Evolutionary conservation across 1,139 yeast genomes (phyloP).

Genomic region (Candida sojae): DNA sequence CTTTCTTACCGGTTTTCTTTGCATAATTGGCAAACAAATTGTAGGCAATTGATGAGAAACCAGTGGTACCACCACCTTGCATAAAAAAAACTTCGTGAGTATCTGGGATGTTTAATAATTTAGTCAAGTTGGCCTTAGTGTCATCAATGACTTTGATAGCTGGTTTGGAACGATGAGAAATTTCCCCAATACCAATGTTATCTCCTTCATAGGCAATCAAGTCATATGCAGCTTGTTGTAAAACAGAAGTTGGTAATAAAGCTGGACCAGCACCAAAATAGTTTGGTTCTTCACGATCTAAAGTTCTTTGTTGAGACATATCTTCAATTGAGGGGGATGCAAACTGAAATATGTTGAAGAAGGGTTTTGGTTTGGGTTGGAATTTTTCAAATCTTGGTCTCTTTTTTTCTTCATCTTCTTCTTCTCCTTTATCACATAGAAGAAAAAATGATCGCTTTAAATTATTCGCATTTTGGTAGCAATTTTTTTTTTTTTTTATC

Average conservation of each 20-base stretch:
- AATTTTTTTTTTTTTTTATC: too few species aligned
- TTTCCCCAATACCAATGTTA: constrained; percentile 91
- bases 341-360: too few species aligned
- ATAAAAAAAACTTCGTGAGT: constrained; percentile 91
- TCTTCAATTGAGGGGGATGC: neutral
- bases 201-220: constrained; percentile 65
- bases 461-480: too few species aligned
- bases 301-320: constrained; percentile 16
- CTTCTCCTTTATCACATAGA: too few species aligned
- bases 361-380: too few species aligned
- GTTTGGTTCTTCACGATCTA: constrained; percentile 71
- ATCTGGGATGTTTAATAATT: constrained; percentile 76
- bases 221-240: constrained; percentile 86
- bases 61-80: constrained; percentile 98
- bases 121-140: constrained; percentile 65
- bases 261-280: constrained; percentile 99
- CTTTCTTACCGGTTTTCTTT: constrained; percentile 65
- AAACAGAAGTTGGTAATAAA: constrained; percentile 75
- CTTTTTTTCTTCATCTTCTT: too few species aligned
- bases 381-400: too few species aligned
- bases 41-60: constrained; percentile 84
- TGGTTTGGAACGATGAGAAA: constrained; percentile 88
- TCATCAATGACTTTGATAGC: constrained; percentile 77
- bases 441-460: too few species aligned
- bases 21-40: constrained; percentile 79